Evolutionary conservation across 2,329 filamentous ascomycete genomes (phyloP).

Genomic region (Cadophora sp.): DNA sequence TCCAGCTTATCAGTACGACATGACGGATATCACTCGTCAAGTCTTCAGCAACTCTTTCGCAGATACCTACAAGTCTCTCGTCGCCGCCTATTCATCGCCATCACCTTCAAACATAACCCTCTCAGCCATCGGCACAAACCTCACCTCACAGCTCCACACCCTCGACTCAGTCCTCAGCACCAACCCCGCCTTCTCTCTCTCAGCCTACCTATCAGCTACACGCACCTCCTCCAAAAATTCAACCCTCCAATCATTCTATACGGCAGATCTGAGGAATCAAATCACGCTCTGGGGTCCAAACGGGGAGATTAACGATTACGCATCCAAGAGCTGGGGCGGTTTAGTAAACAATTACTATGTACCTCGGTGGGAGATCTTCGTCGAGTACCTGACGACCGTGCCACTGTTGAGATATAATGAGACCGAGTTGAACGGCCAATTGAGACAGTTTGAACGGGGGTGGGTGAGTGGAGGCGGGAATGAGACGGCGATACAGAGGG

Average conservation of each 20-base stretch:
- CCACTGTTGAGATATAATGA: slow-evolving; percentile 32
- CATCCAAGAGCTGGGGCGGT: slow-evolving; percentile 56
- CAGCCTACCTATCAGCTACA: slow-evolving; percentile 51
- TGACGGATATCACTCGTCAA: slow-evolving; percentile 58
- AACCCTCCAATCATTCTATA: slow-evolving; percentile 47
- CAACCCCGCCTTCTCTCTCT: slow-evolving; percentile 51
- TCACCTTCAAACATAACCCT: slow-evolving; percentile 36
- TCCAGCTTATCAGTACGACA: slow-evolving; percentile 53
- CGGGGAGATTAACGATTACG: slow-evolving; percentile 57
- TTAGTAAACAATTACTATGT: slow-evolving; percentile 55
- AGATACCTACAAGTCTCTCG: slow-evolving; percentile 60
- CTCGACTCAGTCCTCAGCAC: slow-evolving; percentile 52
- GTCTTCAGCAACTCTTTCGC: slow-evolving; percentile 55
- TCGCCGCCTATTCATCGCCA: slow-evolving; percentile 46
- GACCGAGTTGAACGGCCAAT: slow-evolving; percentile 28
- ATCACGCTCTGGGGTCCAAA: slow-evolving; percentile 57
- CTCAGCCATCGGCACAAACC: slow-evolving; percentile 40
- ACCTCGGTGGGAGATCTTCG: slow-evolving; percentile 54
- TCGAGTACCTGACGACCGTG: slow-evolving; percentile 47
- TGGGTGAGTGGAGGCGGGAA: slow-evolving; percentile 15
- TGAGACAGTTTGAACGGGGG: slow-evolving; percentile 17
- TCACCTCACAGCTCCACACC: slow-evolving; percentile 47
- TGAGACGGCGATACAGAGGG: slow-evolving; percentile 1
- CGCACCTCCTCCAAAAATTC: slow-evolving; percentile 39
- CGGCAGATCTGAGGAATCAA: slow-evolving; percentile 57